phyloP scores from a whole-genome alignment of 345 rosid genomes.

The Dipteronia sinensis region DNA sequence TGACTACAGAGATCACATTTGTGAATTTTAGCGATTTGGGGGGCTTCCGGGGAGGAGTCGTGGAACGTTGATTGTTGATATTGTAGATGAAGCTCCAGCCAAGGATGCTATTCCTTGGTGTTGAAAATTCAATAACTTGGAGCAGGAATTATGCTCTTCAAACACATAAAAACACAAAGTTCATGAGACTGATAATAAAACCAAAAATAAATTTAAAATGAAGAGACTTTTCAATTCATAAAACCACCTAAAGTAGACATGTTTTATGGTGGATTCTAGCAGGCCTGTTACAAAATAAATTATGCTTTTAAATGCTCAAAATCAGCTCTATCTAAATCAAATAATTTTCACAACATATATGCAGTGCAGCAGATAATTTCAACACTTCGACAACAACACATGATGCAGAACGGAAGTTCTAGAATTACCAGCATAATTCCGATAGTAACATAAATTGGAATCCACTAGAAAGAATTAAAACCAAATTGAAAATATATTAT shows the following conservation, averaged over 20 bases:
- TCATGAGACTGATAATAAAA: not conserved
- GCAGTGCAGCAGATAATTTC: not conserved
- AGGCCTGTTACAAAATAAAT: not conserved
- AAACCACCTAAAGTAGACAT: not conserved
- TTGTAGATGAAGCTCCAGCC: conserved; percentile 37
- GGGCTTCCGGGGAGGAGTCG: no score
- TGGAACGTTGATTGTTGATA: conserved; percentile 23
- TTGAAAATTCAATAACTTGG: conserved; percentile 23
- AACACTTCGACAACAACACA: not conserved
- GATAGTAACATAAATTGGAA: no score
- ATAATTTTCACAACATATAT: no score
- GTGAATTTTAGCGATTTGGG: conserved; percentile 31
- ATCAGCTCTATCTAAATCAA: not conserved
- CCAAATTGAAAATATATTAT: no score
- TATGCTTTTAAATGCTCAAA: not conserved
- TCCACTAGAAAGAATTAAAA: no score
- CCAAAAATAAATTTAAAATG: no score
- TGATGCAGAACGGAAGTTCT: no score
- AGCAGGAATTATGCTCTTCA: conserved; percentile 11
- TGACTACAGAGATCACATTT: no score
- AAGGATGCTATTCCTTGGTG: conserved; percentile 53
- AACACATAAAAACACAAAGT: conserved; percentile 10
- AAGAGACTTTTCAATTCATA: not conserved
- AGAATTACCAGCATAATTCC: no score
- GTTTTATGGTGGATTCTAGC: not conserved